Evolutionary conservation across 1,284 basidiomycete genomes (phyloP).

Genomic region (Pseudozyma pruni): DNA sequence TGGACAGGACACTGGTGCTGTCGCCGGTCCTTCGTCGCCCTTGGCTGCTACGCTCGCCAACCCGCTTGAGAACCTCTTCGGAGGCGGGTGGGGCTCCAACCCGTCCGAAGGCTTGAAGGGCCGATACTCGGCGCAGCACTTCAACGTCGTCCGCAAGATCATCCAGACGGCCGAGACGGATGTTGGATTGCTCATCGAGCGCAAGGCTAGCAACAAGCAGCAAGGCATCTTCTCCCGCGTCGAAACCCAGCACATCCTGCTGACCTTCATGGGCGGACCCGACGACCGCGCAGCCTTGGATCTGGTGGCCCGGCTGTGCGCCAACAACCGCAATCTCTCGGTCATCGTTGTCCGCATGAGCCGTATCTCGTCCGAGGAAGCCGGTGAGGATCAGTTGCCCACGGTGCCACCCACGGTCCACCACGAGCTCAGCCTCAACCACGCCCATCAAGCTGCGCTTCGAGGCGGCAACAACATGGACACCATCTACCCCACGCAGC

Average conservation of each 20-base stretch:
- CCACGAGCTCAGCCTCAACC: constrained; percentile 42
- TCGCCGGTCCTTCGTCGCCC: constrained; percentile 26
- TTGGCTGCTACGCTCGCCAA: constrained; percentile 44
- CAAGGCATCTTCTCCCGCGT: constrained; percentile 22
- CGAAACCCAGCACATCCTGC: constrained; percentile 73
- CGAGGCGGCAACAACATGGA: constrained; percentile 42
- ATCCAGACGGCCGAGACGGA: constrained; percentile 73
- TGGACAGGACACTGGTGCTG: constrained; percentile 9
- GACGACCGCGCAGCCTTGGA: constrained; percentile 85
- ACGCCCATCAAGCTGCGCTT: constrained; percentile 11
- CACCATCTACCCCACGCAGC: constrained; percentile 54
- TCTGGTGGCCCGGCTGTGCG: constrained; percentile 43
- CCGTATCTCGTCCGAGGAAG: constrained; percentile 46
- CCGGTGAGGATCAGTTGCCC: constrained; percentile 36
- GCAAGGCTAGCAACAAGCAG: constrained; percentile 68
- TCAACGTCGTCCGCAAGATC: constrained; percentile 79
- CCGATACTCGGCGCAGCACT: constrained; percentile 68
- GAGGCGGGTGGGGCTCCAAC: constrained; percentile 35
- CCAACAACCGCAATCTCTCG: constrained; percentile 44
- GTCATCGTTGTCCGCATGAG: constrained; percentile 50
- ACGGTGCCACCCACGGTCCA: constrained; percentile 56
- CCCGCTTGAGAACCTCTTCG: constrained; percentile 57
- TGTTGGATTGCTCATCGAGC: constrained; percentile 83
- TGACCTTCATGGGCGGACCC: constrained; percentile 90
- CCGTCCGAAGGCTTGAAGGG: constrained; percentile 21